Conservation (phyloP, 2,329 filamentous ascomycete genomes). For the Cordyceps cateniannulata region DNA sequence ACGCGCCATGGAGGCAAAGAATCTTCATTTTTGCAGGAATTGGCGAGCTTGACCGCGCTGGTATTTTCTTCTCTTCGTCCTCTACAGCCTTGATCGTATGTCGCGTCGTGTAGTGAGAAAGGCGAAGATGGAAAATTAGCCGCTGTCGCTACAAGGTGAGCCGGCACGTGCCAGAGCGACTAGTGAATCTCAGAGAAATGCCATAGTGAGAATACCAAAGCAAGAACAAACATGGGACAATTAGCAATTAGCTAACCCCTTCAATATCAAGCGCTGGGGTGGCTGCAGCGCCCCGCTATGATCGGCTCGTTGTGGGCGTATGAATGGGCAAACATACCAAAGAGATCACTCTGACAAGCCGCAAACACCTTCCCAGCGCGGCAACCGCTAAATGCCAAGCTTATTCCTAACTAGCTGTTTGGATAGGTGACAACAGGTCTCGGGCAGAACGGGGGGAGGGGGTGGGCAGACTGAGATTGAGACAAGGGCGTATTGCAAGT, state of each 20-base stretch:
- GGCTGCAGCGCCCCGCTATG: not conserved
- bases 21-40: conserved; percentile 42
- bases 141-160: not conserved
- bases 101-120: not conserved
- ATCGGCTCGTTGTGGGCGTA: not conserved
- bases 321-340: not conserved
- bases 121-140: not conserved
- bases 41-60: too few relatives aligned
- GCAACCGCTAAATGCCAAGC: not conserved
- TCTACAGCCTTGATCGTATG: not conserved
- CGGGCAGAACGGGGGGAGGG: not conserved
- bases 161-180: not conserved
- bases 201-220: not conserved
- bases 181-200: not conserved
- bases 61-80: too few relatives aligned
- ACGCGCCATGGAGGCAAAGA: conserved; percentile 51
- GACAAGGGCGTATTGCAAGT: not conserved
- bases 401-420: not conserved
- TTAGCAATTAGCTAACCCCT: too few relatives aligned
- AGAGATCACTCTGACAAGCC: not conserved
- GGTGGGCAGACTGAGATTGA: not conserved
- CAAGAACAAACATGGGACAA: not conserved
- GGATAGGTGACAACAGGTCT: not conserved
- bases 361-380: not conserved
- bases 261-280: not conserved